A percentile compares a stretch with the other conserved stretches of the same genome.
Evolutionary conservation across 495 filamentous ascomycete species (phyloP).

Genomic region (Hypoxylon fragiforme): DNA sequence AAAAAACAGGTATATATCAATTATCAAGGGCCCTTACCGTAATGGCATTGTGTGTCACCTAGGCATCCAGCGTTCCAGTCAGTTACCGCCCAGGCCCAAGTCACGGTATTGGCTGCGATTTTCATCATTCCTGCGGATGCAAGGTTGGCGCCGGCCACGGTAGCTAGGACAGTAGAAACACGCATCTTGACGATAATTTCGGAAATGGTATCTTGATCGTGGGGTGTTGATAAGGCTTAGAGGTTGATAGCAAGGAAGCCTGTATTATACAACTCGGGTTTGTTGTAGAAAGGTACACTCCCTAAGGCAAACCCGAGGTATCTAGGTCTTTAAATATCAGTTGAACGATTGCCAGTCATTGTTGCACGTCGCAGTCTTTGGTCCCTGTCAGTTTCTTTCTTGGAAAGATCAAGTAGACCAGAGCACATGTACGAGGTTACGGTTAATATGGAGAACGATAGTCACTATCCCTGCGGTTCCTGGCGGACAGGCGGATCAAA

Average conservation of each 20-base stretch:
- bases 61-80: constrained; percentile 39
- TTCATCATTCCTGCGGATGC: constrained; percentile 28
- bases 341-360: constrained; percentile 2
- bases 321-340: constrained; percentile 22
- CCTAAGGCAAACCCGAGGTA: too few species aligned
- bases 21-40: constrained; percentile 20
- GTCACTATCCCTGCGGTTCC: constrained; percentile 27
- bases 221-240: too few species aligned
- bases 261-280: too few species aligned
- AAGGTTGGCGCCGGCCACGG: constrained; percentile 20
- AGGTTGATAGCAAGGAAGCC: too few species aligned
- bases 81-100: constrained; percentile 35
- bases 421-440: constrained; percentile 23
- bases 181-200: constrained; percentile 27
- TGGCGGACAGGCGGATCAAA: constrained; percentile 26
- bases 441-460: constrained; percentile 28
- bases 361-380: constrained; percentile 22
- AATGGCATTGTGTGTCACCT: constrained; percentile 16
- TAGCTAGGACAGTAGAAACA: constrained; percentile 26
- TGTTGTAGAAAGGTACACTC: too few species aligned
- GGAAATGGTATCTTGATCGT: neutral
- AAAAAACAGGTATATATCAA: neutral
- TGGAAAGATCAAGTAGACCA: constrained; percentile 15
- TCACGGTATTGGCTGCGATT: constrained; percentile 17
- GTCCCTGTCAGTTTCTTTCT: constrained; percentile 30